phyloP scores from a whole-genome alignment of 306 rosid genomes.

The Gynostemma pentaphyllum region DNA sequence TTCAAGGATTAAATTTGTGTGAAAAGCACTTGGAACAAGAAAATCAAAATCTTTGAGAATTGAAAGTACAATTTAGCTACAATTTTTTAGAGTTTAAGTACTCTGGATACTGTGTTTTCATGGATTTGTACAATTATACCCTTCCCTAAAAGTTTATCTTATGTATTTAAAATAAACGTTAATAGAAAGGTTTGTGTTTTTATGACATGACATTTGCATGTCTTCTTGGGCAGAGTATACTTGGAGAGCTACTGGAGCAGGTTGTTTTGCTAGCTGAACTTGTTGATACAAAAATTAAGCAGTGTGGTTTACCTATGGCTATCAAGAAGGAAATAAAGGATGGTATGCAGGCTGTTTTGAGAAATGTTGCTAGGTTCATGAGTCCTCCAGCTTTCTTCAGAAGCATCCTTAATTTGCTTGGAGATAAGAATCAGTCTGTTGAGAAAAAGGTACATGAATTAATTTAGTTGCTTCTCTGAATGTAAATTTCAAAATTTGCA shows the following conservation, averaged over 20 bases:
- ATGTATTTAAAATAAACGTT: neutral
- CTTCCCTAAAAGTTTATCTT: neutral
- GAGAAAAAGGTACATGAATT: constrained; percentile 47
- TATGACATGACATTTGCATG: neutral
- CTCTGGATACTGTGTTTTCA: too few relatives aligned
- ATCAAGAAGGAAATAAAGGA: constrained; percentile 55
- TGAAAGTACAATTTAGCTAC: too few relatives aligned
- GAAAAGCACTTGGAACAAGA: too few relatives aligned
- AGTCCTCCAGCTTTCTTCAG: constrained; percentile 49
- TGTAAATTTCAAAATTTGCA: too few relatives aligned
- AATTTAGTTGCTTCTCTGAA: too few relatives aligned
- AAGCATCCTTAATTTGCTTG: constrained; percentile 57
- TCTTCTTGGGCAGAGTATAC: constrained; percentile 33
- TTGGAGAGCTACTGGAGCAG: constrained; percentile 66
- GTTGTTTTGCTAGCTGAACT: constrained; percentile 45
- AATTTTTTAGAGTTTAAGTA: too few relatives aligned
- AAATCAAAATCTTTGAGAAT: too few relatives aligned
- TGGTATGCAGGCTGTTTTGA: constrained; percentile 42
- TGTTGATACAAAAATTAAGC: constrained; percentile 45
- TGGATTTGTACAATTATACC: too few relatives aligned
- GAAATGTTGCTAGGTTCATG: constrained; percentile 37
- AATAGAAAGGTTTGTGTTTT: neutral
- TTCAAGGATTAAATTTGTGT: too few relatives aligned
- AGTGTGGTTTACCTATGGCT: constrained; percentile 25
- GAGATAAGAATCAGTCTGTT: constrained; percentile 38